Base-by-base conservation (phyloP, 1,284 basidiomycete species). In the Microstroma glucosiphilum region DNA sequence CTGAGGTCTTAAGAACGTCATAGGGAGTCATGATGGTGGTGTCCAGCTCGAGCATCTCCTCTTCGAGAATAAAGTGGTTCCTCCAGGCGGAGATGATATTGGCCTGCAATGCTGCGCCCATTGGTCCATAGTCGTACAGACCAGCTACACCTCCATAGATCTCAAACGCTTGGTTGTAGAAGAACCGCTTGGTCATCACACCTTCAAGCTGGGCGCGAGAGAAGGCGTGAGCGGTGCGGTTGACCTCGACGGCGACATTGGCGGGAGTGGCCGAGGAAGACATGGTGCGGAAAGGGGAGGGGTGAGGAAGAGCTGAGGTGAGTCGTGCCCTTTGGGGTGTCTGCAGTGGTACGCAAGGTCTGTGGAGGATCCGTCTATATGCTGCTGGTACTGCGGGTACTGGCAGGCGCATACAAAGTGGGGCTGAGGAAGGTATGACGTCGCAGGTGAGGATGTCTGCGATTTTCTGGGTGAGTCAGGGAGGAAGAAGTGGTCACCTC, bases 91-190 rank as follows among this genome's bases (percentile, higher is more conserved):
- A 84, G 77, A 97, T 88, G 81, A 99, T 92, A 84, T 98, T 98
- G 70, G 93, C 91, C 79, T 97, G 94, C 40, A 98, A 85, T 1
- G 92, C 86, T 1, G 93, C 94, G 68, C 96, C 94, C 4, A 93
- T 91, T 55, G 92, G 92, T 55, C 92, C 80, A 67, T 76, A 80
- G 73, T 79, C 80, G 65, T 76, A 79, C 49, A 98, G 83, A 66
- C 94, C 94, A 65, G 92, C 92, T 65, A 96, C 89, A 90, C 93
- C 94, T 67, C 92, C 92, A 76, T 97, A 98, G 82, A 97, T 96
- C 81, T 98, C 94, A 75, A 98, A 99, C 1, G 96, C 91, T 60
- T 93, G 94, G 11, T 92, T 92, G 80, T 90, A 97, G 84, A 98
- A 99, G 84, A 99, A 99, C 56, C 96, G 84, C 68, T 90, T 87